Conservation (phyloP, 2,329 filamentous ascomycete species). For the Niveomyces coronatus region DNA sequence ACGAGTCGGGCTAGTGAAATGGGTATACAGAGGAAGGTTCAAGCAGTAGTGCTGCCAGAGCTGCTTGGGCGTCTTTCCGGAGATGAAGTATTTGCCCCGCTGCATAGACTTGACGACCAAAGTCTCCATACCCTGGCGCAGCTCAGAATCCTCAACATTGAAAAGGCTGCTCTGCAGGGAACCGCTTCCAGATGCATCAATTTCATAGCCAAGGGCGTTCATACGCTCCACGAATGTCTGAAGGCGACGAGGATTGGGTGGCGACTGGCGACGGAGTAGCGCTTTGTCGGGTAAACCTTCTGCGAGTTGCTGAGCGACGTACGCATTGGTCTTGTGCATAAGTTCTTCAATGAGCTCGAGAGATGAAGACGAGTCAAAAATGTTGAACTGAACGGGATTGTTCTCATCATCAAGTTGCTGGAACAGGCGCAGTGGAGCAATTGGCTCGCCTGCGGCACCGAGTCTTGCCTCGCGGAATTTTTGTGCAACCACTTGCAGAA, state of each 20-base stretch:
- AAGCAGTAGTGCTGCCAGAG: constrained; percentile 82
- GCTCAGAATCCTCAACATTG: constrained; percentile 76
- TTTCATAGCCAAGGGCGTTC: constrained; percentile 79
- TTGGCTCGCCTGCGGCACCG: constrained; percentile 65
- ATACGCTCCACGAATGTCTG: constrained; percentile 89
- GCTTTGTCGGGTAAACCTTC: constrained; percentile 82
- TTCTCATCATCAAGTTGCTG: constrained; percentile 97
- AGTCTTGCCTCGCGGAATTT: constrained; percentile 87
- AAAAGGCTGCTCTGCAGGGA: constrained; percentile 90
- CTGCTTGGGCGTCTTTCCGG: constrained; percentile 66
- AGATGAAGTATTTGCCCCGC: constrained; percentile 88
- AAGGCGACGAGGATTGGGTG: constrained; percentile 79
- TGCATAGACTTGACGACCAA: constrained; percentile 91
- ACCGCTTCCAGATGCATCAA: constrained; percentile 83
- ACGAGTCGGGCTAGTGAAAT: constrained; percentile 91
- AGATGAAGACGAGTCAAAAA: constrained; percentile 82
- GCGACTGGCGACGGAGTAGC: constrained; percentile 73
- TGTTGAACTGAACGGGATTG: constrained; percentile 89
- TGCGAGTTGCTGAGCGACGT: constrained; percentile 76
- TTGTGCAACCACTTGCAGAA: constrained; percentile 70
- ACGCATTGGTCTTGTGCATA: constrained; percentile 82
- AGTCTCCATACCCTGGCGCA: constrained; percentile 97
- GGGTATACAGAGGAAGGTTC: constrained; percentile 89
- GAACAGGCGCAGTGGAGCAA: constrained; percentile 77
- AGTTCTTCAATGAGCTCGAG: constrained; percentile 94